These are phyloP conservation scores for Pyrenochaeta sp. DNA, from an alignment of 2,329 filamentous ascomycete species.

Conservation along the genomic window DNA sequence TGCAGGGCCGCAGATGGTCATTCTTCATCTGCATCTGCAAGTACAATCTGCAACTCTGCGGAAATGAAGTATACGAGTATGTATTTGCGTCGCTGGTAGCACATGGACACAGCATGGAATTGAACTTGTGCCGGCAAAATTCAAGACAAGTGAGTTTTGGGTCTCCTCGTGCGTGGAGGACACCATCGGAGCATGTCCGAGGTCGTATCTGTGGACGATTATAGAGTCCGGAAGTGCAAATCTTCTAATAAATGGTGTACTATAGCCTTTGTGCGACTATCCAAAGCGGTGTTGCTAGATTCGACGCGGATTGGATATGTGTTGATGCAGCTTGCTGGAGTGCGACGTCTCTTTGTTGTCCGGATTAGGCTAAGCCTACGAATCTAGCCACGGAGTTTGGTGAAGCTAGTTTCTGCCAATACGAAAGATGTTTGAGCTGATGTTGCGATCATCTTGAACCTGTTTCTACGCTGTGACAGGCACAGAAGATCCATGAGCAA, in stretches of 20 bases:
- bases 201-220: not conserved
- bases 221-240: not conserved
- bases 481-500: not conserved
- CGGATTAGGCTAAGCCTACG: no score
- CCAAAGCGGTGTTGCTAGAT: not conserved
- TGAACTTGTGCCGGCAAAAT: slow-evolving; percentile 6
- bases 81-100: slow-evolving; percentile 1
- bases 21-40: not conserved
- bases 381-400: no score
- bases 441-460: no score
- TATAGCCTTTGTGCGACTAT: not conserved
- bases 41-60: not conserved
- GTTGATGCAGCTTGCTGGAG: no score
- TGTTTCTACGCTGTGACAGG: not conserved
- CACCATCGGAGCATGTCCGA: not conserved
- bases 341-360: no score
- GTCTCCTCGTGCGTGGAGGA: not conserved
- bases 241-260: not conserved
- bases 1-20: not conserved
- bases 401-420: no score
- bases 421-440: no score
- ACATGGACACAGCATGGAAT: not conserved
- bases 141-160: not conserved
- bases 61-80: not conserved
- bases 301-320: no score